Conservation (phyloP, 2,329 filamentous ascomycete genomes). For the Domatiomyces globalis region DNA sequence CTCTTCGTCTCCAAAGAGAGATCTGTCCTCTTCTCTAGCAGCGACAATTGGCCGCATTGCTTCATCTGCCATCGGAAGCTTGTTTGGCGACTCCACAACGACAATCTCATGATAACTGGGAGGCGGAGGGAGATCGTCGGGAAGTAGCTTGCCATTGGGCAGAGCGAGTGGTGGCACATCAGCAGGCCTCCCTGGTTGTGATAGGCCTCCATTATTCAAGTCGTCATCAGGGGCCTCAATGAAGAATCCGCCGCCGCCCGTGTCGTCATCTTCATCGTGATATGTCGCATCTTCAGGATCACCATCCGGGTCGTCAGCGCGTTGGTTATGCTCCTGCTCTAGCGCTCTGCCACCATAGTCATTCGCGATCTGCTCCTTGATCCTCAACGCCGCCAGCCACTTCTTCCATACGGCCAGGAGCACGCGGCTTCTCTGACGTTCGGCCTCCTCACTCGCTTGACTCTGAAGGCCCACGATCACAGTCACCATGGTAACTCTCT, state of each 20-base stretch:
- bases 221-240: constrained; percentile 20
- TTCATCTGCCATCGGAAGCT: constrained; percentile 2
- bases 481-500: constrained; percentile 55
- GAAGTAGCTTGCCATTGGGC: constrained; percentile 3
- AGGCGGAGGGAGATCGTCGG: constrained; percentile 8
- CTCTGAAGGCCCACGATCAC: constrained; percentile 56
- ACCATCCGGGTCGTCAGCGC: constrained; percentile 12
- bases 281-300: constrained; percentile 24
- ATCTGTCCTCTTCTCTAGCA: not conserved
- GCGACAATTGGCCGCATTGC: not conserved
- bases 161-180: not conserved
- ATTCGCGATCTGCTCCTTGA: constrained; percentile 55
- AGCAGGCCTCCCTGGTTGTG: not conserved
- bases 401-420: constrained; percentile 45
- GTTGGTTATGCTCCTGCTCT: constrained; percentile 17
- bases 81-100: constrained; percentile 11
- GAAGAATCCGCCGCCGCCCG: constrained; percentile 26
- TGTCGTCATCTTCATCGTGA: constrained; percentile 22
- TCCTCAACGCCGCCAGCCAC: constrained; percentile 48
- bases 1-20: not conserved
- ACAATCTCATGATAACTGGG: constrained; percentile 10
- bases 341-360: constrained; percentile 28
- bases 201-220: constrained; percentile 1
- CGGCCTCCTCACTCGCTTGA: constrained; percentile 48
- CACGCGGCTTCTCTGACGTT: constrained; percentile 38